phyloP scores from a whole-genome alignment of 371 early-diverging fungal genomes.

The Rhizopus delemar region DNA sequence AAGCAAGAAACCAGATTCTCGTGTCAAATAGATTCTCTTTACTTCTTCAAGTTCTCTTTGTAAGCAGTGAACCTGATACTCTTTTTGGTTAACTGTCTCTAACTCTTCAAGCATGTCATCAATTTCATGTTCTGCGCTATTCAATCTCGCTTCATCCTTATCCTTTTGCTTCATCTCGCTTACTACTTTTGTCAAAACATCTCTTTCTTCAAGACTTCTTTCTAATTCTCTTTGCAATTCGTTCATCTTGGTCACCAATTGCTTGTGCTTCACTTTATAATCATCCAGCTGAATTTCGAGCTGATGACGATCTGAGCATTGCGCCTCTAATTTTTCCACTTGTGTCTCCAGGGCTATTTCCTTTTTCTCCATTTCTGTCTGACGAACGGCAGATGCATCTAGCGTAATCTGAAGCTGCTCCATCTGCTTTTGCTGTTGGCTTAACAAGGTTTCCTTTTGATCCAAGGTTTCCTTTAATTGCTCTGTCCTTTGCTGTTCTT shows the following conservation, averaged over 20 bases:
- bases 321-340: too few relatives aligned
- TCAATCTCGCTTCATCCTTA: too few relatives aligned
- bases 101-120: not conserved
- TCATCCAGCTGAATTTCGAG: not conserved
- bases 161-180: too few relatives aligned
- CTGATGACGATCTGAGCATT: too few relatives aligned
- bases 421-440: not conserved
- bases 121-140: not conserved
- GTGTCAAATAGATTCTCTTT: slow-evolving; percentile 32
- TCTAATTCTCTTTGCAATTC: not conserved
- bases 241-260: not conserved
- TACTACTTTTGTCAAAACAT: too few relatives aligned
- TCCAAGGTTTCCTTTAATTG: not conserved
- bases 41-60: slow-evolving; percentile 11
- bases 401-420: too few relatives aligned
- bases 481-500: not conserved
- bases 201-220: not conserved
- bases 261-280: not conserved
- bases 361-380: not conserved
- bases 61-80: not conserved
- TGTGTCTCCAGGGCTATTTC: not conserved
- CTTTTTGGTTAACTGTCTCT: not conserved
- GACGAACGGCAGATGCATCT: not conserved
- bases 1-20: slow-evolving; percentile 39
- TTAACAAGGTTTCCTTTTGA: not conserved